phyloP scores from a whole-genome alignment of 2,329 filamentous ascomycete genomes.

The Claviceps digitariae region DNA sequence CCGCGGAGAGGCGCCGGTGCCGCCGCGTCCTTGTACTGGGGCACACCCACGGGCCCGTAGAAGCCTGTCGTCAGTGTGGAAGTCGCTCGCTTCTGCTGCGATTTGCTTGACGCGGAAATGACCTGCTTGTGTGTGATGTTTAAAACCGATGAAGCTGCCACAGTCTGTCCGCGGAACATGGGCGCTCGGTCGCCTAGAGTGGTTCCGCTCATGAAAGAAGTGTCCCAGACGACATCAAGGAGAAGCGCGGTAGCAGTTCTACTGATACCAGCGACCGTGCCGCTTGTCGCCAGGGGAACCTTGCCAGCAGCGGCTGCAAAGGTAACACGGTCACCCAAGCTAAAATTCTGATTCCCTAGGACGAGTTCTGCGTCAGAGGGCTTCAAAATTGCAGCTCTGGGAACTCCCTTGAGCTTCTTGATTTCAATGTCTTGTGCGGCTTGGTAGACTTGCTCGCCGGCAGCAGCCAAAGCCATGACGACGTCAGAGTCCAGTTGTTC shows the following conservation, averaged over 20 bases:
- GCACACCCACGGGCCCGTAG: slow-evolving; percentile 43
- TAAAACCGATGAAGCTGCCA: slow-evolving; percentile 74
- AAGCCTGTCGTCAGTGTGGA: slow-evolving; percentile 37
- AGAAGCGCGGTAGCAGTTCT: slow-evolving; percentile 71
- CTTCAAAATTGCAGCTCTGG: slow-evolving; percentile 76
- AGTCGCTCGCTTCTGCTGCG: slow-evolving; percentile 36
- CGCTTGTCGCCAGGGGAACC: slow-evolving; percentile 80
- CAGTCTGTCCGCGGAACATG: slow-evolving; percentile 86
- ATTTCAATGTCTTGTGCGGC: slow-evolving; percentile 39
- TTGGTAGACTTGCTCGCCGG: slow-evolving; percentile 50
- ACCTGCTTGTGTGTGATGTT: slow-evolving; percentile 78
- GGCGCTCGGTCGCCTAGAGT: slow-evolving; percentile 82
- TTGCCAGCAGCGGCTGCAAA: slow-evolving; percentile 90
- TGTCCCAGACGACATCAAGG: slow-evolving; percentile 86
- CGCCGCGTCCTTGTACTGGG: slow-evolving; percentile 47
- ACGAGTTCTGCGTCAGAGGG: slow-evolving; percentile 94
- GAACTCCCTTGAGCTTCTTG: slow-evolving; percentile 67
- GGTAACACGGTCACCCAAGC: slow-evolving; percentile 78
- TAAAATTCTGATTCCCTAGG: slow-evolving; percentile 70
- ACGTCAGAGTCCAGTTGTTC: slow-evolving; percentile 89
- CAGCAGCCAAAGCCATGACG: slow-evolving; percentile 65
- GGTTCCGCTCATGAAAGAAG: slow-evolving; percentile 93
- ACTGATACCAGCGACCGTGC: slow-evolving; percentile 91
- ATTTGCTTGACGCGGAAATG: slow-evolving; percentile 46
- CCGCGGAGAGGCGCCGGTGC: slow-evolving; percentile 41